phyloP scores from a whole-genome alignment of 1,284 basidiomycete genomes.

The Tilletia indica region DNA sequence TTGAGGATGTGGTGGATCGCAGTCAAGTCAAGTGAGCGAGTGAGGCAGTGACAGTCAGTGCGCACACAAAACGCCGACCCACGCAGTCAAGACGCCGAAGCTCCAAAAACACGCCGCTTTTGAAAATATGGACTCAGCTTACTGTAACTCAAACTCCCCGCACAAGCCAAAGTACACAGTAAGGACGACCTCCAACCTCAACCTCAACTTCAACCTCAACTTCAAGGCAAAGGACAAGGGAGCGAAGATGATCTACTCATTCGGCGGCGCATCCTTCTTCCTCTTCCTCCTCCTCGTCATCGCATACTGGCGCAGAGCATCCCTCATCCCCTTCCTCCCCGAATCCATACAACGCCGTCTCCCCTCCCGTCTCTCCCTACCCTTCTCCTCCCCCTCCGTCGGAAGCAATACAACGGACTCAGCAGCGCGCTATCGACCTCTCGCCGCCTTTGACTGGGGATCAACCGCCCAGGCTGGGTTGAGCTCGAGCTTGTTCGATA shows the following conservation, averaged over 20 bases:
- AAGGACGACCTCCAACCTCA: background rate
- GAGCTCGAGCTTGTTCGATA: constrained; percentile 43
- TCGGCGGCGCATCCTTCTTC: constrained; percentile 27
- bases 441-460: constrained; percentile 36
- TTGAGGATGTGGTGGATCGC: too few species aligned
- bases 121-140: too few species aligned
- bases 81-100: too few species aligned
- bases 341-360: constrained; percentile 21
- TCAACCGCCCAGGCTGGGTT: constrained; percentile 33
- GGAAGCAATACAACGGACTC: constrained; percentile 15
- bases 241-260: constrained; percentile 27
- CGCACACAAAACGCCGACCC: too few species aligned
- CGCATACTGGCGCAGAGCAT: constrained; percentile 26
- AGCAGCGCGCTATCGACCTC: constrained; percentile 18
- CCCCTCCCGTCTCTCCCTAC: background rate
- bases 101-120: background rate
- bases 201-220: background rate
- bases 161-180: background rate
- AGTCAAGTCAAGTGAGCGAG: too few species aligned
- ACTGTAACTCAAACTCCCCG: too few species aligned
- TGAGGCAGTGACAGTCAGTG: too few species aligned
- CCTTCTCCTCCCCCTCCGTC: background rate
- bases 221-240: background rate
- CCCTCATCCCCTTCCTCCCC: constrained; percentile 28
- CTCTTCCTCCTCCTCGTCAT: constrained; percentile 28